phyloP scores from a whole-genome alignment of 345 rosid species.

The Anacardium occidentale region DNA sequence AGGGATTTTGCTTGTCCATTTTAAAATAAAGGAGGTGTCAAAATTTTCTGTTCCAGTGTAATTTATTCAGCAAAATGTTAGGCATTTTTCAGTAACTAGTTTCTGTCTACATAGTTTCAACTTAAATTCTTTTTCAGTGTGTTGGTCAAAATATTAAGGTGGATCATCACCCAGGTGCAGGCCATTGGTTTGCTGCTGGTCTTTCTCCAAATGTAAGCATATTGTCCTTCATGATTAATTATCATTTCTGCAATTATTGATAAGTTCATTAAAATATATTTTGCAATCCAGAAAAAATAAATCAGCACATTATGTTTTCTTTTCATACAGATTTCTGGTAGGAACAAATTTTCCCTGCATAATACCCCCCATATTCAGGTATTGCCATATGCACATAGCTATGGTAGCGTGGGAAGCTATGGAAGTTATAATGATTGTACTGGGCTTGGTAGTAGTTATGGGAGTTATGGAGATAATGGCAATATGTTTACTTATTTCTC shows the following conservation, averaged over 20 bases:
- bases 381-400: slow-evolving; percentile 72
- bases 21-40: background rate
- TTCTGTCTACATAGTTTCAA: background rate
- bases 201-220: slow-evolving; percentile 92
- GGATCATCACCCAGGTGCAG: slow-evolving; percentile 98
- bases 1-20: background rate
- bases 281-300: background rate
- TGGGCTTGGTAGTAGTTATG: slow-evolving; percentile 81
- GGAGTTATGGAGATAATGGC: slow-evolving; percentile 81
- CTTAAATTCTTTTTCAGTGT: slow-evolving; percentile 41
- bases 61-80: background rate
- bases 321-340: slow-evolving; percentile 63
- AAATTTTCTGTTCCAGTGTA: background rate
- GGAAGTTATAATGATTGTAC: slow-evolving; percentile 87
- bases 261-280: slow-evolving; percentile 18
- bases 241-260: background rate
- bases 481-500: slow-evolving; percentile 86
- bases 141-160: slow-evolving; percentile 88
- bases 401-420: slow-evolving; percentile 97
- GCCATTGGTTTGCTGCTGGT: slow-evolving; percentile 99
- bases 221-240: slow-evolving; percentile 14
- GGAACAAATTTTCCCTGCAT: slow-evolving; percentile 60
- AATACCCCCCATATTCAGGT: slow-evolving; percentile 82
- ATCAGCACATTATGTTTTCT: background rate
- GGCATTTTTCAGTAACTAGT: background rate